A percentile compares a stretch with the other conserved stretches of the same genome.
phyloP scores from a whole-genome alignment of 75 land plant species.

The Sequoia sempervirens region DNA sequence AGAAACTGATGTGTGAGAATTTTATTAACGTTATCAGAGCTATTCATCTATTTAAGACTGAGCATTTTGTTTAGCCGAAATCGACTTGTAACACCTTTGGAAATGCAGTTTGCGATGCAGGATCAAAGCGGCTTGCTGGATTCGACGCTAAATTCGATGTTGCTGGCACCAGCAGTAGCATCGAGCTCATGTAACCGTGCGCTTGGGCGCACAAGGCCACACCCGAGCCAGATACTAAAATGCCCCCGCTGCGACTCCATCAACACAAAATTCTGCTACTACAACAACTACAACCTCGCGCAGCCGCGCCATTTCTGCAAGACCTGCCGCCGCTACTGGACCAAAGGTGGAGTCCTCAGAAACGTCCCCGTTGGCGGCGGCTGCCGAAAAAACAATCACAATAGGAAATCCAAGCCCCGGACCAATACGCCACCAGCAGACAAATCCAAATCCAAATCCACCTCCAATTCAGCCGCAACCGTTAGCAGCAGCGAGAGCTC shows the following conservation, averaged over 20 bases:
- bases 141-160: background rate
- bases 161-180: background rate
- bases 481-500: conserved; percentile 7
- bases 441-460: background rate
- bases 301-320: conserved; percentile 15
- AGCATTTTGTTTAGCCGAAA: background rate
- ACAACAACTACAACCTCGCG: conserved; percentile 9
- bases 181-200: background rate
- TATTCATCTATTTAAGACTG: too few species aligned
- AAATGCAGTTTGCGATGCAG: conserved; percentile 8
- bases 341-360: conserved; percentile 9
- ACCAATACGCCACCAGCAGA: background rate
- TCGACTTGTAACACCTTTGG: background rate
- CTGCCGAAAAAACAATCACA: conserved; percentile 8
- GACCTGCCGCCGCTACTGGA: conserved; percentile 14
- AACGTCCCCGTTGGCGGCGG: conserved; percentile 15
- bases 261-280: conserved; percentile 13
- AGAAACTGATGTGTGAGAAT: background rate
- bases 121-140: background rate
- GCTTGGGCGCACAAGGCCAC: conserved; percentile 5
- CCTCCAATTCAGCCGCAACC: background rate
- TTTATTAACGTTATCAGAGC: background rate
- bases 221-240: conserved; percentile 5
- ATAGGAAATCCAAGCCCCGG: conserved; percentile 11
- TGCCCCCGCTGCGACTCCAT: conserved; percentile 8